A percentile compares a stretch with the other conserved stretches of the same genome.
These are phyloP conservation scores for Rhodomyrtus psidioides DNA, from an alignment of 441 rosid species.

Conservation along the genomic window DNA sequence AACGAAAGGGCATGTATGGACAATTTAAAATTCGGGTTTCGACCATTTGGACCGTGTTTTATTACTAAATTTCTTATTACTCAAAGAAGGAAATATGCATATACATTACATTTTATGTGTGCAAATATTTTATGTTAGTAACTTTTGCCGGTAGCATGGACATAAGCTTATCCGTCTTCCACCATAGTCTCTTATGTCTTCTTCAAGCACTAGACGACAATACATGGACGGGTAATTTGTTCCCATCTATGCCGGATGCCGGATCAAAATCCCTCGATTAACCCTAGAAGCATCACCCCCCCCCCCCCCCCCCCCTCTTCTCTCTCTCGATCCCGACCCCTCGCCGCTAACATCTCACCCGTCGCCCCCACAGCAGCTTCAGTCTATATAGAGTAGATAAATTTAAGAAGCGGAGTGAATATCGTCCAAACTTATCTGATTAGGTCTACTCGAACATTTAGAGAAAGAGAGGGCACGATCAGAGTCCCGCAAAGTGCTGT, in stretches of 20 bases:
- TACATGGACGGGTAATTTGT: background rate
- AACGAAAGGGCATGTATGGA: background rate
- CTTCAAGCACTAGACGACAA: background rate
- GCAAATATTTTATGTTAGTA: background rate
- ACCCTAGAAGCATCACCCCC: too few species aligned
- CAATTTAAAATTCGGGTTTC: background rate
- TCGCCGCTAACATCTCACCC: too few species aligned
- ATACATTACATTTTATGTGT: background rate
- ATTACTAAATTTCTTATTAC: background rate
- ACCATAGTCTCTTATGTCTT: background rate
- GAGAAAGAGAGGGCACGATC: background rate
- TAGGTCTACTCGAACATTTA: background rate
- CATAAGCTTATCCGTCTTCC: background rate
- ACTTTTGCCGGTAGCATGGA: background rate
- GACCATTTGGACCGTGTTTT: background rate
- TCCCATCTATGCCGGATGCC: background rate
- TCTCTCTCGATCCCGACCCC: too few species aligned
- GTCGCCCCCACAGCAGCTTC: too few species aligned
- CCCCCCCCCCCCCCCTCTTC: accelerated
- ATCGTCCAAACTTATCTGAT: background rate
- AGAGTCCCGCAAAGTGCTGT: background rate
- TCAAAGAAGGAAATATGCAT: background rate
- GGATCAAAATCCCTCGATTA: background rate
- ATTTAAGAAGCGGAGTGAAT: background rate
- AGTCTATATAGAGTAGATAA: too few species aligned